Conservation (phyloP, 306 rosid genomes). For the Acacia crassicarpa region DNA sequence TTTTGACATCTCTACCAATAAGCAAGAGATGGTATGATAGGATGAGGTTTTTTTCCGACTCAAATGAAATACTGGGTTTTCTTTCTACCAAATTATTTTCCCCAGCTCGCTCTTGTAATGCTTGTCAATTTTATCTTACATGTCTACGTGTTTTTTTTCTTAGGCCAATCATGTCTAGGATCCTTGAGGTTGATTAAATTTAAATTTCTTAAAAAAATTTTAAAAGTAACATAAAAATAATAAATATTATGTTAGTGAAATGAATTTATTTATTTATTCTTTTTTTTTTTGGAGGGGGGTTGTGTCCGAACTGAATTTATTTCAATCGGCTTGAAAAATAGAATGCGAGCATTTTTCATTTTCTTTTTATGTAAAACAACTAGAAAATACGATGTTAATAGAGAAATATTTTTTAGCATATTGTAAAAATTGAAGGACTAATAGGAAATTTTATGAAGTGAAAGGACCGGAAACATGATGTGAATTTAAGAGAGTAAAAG, state of each 20-base stretch:
- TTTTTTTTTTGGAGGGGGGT: no score
- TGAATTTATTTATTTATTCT: background rate
- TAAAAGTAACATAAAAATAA: no score
- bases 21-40: constrained; percentile 13
- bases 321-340: background rate
- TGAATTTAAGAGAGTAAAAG: background rate
- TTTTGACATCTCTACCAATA: background rate
- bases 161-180: background rate
- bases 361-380: background rate
- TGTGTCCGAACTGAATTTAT: background rate
- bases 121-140: background rate
- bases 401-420: background rate
- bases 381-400: no score
- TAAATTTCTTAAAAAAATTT: no score
- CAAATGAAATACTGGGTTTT: constrained; percentile 10
- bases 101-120: background rate
- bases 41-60: constrained; percentile 25
- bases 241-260: background rate
- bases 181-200: background rate
- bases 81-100: background rate
- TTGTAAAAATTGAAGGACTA: no score
- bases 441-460: background rate
- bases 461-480: background rate
- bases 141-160: background rate
- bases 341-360: background rate